Evolutionary conservation across 2,329 filamentous ascomycete genomes (phyloP), one percentile per base, ranked within the genome.

Genomic region (Paecilomyces formosus): DNA sequence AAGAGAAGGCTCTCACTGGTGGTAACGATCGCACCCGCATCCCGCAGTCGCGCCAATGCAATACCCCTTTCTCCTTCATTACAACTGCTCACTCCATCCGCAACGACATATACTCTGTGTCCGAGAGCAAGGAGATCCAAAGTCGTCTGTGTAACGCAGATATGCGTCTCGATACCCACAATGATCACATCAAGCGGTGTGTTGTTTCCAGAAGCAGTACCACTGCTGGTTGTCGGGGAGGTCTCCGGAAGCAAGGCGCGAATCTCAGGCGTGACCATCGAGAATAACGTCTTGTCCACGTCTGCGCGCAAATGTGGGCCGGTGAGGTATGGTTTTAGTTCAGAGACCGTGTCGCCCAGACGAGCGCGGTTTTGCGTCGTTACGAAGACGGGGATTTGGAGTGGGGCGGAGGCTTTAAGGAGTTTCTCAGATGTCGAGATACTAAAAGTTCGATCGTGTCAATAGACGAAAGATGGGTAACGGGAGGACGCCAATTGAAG

Each of bases 71-170:
- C 93, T 69, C 89, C 86, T 18, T 79, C 77, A 76, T 97, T 96
- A 72, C 89, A 91, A 76, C 88, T 93, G 69, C 88, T 92, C 50
- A 97, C 92, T 31, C 86, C 93, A 74, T 97, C 93, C 56, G 92
- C 90, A 31, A 97, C 80, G 45, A 97, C 79, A 73, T 95, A 96
- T 6, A 97, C 93, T 56, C 80, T 79, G 74, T 96, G 90, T 0
- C 92, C 92, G 1, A 82, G 81, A 22, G 80, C 78, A 51, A 94
- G 78, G 54, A 96, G 78, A 77, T 97, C 93, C 50, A 97, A 81
- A 15, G 90, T 85, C 50, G 93, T 97, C 81, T 97, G 93, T 61
- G 90, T 92, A 30, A 97, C 86, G 79, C 93, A 97, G 71, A 97
- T 94, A 76, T 97, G 93, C 49, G 85, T 85, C 76, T 97, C 93